Percentiles rank a stretch among this genome's conserved stretches.
These are phyloP conservation scores for Psilocybe cubensis DNA, from an alignment of 768 basidiomycete species.

Conservation along the genomic window DNA sequence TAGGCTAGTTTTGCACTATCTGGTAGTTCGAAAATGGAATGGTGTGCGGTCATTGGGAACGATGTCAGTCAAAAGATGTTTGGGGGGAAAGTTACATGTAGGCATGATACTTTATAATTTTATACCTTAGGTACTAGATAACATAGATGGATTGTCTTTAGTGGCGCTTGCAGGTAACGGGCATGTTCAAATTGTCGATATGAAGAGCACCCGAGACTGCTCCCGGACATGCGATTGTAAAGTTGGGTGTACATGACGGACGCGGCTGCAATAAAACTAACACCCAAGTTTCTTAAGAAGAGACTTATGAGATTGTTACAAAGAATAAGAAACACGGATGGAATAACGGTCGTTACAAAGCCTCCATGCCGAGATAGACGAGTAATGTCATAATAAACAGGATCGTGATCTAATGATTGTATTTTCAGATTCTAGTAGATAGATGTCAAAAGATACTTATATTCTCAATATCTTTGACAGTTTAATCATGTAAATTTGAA, in stretches of 20 bases:
- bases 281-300: background rate
- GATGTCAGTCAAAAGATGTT: background rate
- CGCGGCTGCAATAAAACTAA: background rate
- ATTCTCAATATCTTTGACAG: too few species aligned
- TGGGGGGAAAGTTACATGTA: background rate
- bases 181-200: background rate
- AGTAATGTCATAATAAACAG: too few species aligned
- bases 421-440: background rate
- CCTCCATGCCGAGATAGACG: background rate
- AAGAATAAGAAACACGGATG: background rate
- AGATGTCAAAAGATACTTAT: too few species aligned
- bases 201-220: constrained; percentile 18
- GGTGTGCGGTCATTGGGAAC: constrained; percentile 22
- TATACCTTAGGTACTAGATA: background rate
- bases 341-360: background rate
- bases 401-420: background rate
- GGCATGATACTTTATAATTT: too few species aligned
- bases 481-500: constrained; percentile 72
- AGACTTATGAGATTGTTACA: too few species aligned
- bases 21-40: constrained; percentile 31
- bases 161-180: background rate
- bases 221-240: constrained; percentile 2
- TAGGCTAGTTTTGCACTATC: constrained; percentile 50
- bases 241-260: background rate
- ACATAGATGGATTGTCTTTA: background rate